Percentiles rank a stretch among this genome's conserved stretches.
These are phyloP conservation scores for Talaromyces trachyspermus DNA, from an alignment of 495 filamentous ascomycete genomes.

Conservation along the genomic window DNA sequence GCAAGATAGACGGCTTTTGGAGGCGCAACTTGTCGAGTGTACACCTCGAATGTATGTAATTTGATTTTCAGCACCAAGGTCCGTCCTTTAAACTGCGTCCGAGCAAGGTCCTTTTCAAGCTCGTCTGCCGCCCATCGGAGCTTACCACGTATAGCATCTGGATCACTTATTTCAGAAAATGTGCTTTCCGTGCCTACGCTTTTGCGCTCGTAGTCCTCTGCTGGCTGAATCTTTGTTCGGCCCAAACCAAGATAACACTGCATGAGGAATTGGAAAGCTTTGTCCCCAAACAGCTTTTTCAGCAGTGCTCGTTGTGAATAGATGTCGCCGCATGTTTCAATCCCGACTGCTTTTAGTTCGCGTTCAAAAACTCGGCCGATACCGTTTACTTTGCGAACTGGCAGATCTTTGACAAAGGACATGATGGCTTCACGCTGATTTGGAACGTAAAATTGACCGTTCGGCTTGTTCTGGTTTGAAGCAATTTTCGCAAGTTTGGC, in stretches of 20 bases:
- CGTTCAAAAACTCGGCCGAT: constrained; percentile 90
- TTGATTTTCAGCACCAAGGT: constrained; percentile 91
- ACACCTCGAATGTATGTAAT: constrained; percentile 86
- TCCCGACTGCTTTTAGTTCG: constrained; percentile 78
- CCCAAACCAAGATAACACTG: constrained; percentile 81
- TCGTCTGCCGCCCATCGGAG: constrained; percentile 75
- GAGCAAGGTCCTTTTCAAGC: constrained; percentile 76
- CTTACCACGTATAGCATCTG: constrained; percentile 63
- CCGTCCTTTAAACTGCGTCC: constrained; percentile 76
- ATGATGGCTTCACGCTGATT: constrained; percentile 66
- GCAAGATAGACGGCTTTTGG: constrained; percentile 62
- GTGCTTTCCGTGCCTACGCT: constrained; percentile 92
- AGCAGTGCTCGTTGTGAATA: constrained; percentile 67
- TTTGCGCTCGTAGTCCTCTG: constrained; percentile 85
- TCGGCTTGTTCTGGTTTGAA: constrained; percentile 92
- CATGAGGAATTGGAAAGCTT: constrained; percentile 80
- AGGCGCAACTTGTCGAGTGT: constrained; percentile 70
- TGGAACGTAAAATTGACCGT: constrained; percentile 77
- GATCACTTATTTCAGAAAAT: constrained; percentile 71
- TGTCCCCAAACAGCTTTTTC: constrained; percentile 77
- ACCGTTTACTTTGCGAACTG: constrained; percentile 86
- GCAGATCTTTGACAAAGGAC: constrained; percentile 75
- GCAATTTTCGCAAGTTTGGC: constrained; percentile 90
- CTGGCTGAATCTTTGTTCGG: constrained; percentile 78
- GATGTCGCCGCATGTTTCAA: constrained; percentile 87